A percentile compares a stretch with the other conserved stretches of the same genome.
These are phyloP conservation scores for Euphorbia corollata DNA, from an alignment of 441 rosid genomes.

Conservation along the genomic window DNA sequence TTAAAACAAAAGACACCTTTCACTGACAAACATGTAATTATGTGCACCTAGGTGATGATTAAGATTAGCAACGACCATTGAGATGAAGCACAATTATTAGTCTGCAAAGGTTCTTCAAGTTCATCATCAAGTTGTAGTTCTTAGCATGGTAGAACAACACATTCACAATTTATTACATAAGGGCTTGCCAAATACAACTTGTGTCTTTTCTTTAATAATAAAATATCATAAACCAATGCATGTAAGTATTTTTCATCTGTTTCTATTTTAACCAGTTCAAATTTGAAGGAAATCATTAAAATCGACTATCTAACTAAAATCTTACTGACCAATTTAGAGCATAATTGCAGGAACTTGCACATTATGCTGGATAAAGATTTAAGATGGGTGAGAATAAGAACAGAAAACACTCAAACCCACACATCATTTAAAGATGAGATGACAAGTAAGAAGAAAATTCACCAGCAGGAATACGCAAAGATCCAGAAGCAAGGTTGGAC, in stretches of 20 bases:
- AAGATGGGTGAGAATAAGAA: background rate
- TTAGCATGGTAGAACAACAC: background rate
- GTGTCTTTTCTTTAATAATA: background rate
- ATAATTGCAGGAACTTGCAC: background rate
- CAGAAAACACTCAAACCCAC: background rate
- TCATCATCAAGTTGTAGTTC: slow-evolving; percentile 1
- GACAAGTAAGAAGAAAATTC: slow-evolving; percentile 18
- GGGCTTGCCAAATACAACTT: background rate
- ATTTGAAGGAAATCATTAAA: background rate
- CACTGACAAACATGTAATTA: slow-evolving; percentile 2
- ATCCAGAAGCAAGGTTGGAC: slow-evolving; percentile 97
- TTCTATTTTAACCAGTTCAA: slow-evolving; percentile 1
- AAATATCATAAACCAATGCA: background rate
- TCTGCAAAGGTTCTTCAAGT: background rate
- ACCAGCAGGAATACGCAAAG: slow-evolving; percentile 82
- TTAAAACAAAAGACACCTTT: background rate
- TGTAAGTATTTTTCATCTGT: background rate
- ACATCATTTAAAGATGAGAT: slow-evolving; percentile 13
- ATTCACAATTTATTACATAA: background rate
- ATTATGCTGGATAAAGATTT: background rate
- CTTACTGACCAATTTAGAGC: background rate
- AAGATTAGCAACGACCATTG: background rate
- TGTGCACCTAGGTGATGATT: background rate
- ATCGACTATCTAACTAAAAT: background rate
- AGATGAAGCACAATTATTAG: background rate